phyloP scores from a whole-genome alignment of 805 yeast species.

The Sporopachydermia quercuum region DNA sequence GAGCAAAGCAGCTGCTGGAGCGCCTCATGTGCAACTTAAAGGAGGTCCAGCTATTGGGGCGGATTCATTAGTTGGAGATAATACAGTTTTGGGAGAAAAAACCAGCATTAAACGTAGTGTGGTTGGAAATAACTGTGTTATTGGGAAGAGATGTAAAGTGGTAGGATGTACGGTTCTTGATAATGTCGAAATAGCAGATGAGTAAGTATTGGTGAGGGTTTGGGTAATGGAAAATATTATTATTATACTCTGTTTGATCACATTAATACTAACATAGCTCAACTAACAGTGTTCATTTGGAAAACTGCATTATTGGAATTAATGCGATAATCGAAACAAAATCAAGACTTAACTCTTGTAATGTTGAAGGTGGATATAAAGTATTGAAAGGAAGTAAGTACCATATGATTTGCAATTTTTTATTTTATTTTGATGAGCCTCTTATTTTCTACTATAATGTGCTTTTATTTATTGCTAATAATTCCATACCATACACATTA shows the following conservation, averaged over 20 bases:
- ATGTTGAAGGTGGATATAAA: conserved; percentile 65
- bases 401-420: too few species aligned
- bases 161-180: conserved; percentile 75
- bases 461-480: too few species aligned
- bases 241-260: background rate
- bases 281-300: conserved; percentile 30
- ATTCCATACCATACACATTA: too few species aligned
- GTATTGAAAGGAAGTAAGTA: conserved; percentile 37
- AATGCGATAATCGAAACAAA: conserved; percentile 49
- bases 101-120: conserved; percentile 80
- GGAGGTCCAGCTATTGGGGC: conserved; percentile 64
- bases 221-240: background rate
- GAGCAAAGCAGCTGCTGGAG: conserved; percentile 15
- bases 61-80: conserved; percentile 66
- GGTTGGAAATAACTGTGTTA: conserved; percentile 54
- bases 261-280: conserved; percentile 1
- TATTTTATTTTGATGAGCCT: too few species aligned
- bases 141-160: conserved; percentile 79
- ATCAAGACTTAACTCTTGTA: conserved; percentile 60
- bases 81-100: conserved; percentile 59
- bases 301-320: conserved; percentile 77
- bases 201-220: conserved; percentile 24
- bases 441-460: too few species aligned
- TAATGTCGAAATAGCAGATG: conserved; percentile 64
- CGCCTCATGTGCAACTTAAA: conserved; percentile 25